phyloP scores from a whole-genome alignment of 2,329 filamentous ascomycete genomes.

The Fusarium sulawesiense region DNA sequence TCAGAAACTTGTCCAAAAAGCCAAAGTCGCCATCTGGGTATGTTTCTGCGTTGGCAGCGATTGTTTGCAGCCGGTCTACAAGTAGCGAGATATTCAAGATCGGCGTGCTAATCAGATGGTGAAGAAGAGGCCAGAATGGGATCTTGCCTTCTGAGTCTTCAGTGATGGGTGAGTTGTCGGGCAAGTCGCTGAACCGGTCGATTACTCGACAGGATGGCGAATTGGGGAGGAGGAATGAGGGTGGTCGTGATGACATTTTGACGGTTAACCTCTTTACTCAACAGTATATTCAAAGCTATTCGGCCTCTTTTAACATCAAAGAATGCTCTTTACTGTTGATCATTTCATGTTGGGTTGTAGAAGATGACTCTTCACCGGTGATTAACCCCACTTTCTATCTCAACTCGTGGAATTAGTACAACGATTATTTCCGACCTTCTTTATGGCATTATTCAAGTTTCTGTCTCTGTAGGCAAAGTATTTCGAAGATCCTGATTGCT shows the following conservation, averaged over 20 bases:
- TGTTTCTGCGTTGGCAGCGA: constrained; percentile 38
- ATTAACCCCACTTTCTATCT: constrained; percentile 4
- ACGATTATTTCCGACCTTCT: background rate
- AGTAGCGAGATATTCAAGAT: constrained; percentile 25
- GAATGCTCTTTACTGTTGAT: too few species aligned
- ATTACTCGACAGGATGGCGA: constrained; percentile 36
- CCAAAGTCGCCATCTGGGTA: constrained; percentile 39
- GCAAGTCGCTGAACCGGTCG: constrained; percentile 49
- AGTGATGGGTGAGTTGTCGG: constrained; percentile 22
- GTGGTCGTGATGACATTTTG: constrained; percentile 22
- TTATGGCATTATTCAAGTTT: background rate
- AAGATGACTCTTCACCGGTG: constrained; percentile 22
- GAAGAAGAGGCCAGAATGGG: constrained; percentile 45
- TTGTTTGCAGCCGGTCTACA: constrained; percentile 47
- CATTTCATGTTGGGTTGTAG: background rate
- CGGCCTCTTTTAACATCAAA: too few species aligned
- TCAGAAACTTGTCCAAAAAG: constrained; percentile 23
- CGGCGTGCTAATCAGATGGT: constrained; percentile 33
- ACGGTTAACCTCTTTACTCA: background rate
- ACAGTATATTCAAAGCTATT: too few species aligned
- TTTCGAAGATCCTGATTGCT: background rate
- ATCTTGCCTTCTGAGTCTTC: constrained; percentile 43
- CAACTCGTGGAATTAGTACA: background rate
- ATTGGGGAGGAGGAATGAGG: constrained; percentile 37
- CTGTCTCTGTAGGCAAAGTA: background rate